phyloP scores from a whole-genome alignment of 805 yeast species.

The Ogataea parapolymorpha region DNA sequence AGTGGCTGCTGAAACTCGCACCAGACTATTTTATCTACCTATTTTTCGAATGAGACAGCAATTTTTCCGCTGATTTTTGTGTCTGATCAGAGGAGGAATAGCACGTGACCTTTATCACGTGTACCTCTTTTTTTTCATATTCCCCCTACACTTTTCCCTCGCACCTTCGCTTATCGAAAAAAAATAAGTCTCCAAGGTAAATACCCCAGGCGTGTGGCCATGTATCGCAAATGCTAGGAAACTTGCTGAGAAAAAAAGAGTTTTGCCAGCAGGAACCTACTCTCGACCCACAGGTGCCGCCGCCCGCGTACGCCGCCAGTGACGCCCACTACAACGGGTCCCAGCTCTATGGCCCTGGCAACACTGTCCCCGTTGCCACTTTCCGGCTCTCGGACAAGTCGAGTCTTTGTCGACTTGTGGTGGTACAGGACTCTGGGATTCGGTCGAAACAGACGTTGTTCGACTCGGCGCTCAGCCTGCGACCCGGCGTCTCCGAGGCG shows the following conservation, averaged over 20 bases:
- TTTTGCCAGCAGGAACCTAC: background rate
- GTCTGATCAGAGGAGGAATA: background rate
- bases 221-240: slow-evolving; percentile 7
- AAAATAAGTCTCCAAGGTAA: background rate
- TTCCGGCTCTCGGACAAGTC: slow-evolving; percentile 25
- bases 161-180: slow-evolving; percentile 3
- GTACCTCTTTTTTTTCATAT: too few species aligned
- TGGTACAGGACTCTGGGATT: slow-evolving; percentile 50
- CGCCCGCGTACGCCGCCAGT: slow-evolving; percentile 15
- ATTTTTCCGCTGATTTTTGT: background rate
- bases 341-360: slow-evolving; percentile 42
- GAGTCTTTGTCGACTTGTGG: slow-evolving; percentile 38
- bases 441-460: slow-evolving; percentile 46
- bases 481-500: slow-evolving; percentile 6
- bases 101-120: background rate
- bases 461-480: slow-evolving; percentile 37
- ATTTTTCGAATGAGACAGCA: background rate
- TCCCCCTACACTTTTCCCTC: background rate
- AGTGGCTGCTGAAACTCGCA: background rate
- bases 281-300: slow-evolving; percentile 1
- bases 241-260: slow-evolving; percentile 7
- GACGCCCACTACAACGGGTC: slow-evolving; percentile 46
- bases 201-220: background rate
- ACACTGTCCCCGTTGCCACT: slow-evolving; percentile 14
- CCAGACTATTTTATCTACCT: background rate